phyloP scores from a whole-genome alignment of 257 asterid species.

The Jaltomata sinuosa region DNA sequence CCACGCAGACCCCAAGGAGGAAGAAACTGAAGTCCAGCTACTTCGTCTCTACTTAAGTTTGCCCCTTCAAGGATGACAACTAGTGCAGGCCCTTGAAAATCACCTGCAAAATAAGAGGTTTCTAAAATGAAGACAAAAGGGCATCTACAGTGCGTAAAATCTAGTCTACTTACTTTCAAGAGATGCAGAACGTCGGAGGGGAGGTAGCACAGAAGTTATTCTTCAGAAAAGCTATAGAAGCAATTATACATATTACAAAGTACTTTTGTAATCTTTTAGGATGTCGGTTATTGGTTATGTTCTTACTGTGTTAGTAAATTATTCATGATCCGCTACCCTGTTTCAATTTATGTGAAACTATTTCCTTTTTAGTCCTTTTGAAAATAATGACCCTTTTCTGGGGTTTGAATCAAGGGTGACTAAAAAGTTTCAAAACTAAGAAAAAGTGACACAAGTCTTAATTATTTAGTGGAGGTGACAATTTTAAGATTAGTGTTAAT shows the following conservation, averaged over 20 bases:
- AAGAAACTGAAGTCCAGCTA: conserved; percentile 79
- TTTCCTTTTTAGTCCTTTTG: not conserved
- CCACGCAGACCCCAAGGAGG: conserved; percentile 95
- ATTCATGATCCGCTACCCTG: not conserved
- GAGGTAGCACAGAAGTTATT: not conserved
- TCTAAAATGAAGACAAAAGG: not conserved
- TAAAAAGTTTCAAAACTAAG: too few species aligned
- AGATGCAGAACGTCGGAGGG: not conserved
- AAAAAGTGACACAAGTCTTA: too few species aligned
- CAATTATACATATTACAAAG: not conserved
- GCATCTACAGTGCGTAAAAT: not conserved
- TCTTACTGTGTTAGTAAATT: not conserved
- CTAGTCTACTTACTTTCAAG: not conserved
- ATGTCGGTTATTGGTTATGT: not conserved
- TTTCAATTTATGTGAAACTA: not conserved
- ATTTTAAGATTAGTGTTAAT: too few species aligned
- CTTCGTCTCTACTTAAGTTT: conserved; percentile 82
- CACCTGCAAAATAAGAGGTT: conserved; percentile 50
- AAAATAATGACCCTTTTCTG: not conserved
- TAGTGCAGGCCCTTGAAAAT: conserved; percentile 94
- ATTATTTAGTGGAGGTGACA: too few species aligned
- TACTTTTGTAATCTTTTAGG: not conserved
- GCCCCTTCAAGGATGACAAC: conserved; percentile 84
- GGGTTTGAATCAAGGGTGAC: too few species aligned
- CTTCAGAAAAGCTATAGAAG: not conserved